A percentile compares a stretch with the other conserved stretches of the same genome.
phyloP scores from a whole-genome alignment of 2,329 filamentous ascomycete species.

The Hortaea werneckii region DNA sequence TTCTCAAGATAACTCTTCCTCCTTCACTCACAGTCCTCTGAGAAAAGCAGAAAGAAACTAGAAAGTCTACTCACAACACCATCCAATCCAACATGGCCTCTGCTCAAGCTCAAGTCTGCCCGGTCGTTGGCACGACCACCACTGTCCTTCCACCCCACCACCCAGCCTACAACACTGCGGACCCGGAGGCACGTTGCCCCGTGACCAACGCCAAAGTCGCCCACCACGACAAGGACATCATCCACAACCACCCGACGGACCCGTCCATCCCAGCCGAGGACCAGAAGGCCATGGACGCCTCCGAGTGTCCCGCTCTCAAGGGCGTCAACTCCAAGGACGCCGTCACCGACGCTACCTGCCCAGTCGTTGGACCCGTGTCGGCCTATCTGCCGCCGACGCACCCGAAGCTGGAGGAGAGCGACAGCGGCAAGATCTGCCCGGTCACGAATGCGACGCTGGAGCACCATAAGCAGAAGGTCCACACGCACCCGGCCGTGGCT shows the following conservation, averaged over 20 bases:
- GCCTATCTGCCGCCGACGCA: constrained; percentile 33
- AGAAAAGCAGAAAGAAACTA: no score
- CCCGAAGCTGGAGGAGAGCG: constrained; percentile 29
- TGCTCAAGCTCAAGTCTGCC: constrained; percentile 16
- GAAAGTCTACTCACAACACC: no score
- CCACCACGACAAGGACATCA: constrained; percentile 33
- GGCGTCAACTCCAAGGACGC: constrained; percentile 27
- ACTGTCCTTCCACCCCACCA: constrained; percentile 35
- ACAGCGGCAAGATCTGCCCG: constrained; percentile 14
- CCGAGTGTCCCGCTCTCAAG: constrained; percentile 33
- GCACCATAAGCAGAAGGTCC: constrained; percentile 35
- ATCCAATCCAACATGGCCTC: constrained; percentile 7
- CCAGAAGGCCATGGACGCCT: constrained; percentile 23
- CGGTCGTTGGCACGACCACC: constrained; percentile 34
- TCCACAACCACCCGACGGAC: constrained; percentile 31
- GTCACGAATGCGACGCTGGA: constrained; percentile 27
- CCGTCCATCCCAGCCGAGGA: constrained; percentile 18
- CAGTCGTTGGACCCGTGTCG: constrained; percentile 33
- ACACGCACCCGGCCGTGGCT: constrained; percentile 30
- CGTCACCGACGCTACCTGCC: constrained; percentile 32
- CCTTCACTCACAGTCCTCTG: background rate
- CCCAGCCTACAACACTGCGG: constrained; percentile 28
- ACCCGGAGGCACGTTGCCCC: constrained; percentile 35
- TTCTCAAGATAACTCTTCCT: background rate
- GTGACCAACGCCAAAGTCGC: constrained; percentile 36